Evolutionary conservation across 257 asterid genomes (phyloP).

Genomic region (Phtheirospermum japonicum): DNA sequence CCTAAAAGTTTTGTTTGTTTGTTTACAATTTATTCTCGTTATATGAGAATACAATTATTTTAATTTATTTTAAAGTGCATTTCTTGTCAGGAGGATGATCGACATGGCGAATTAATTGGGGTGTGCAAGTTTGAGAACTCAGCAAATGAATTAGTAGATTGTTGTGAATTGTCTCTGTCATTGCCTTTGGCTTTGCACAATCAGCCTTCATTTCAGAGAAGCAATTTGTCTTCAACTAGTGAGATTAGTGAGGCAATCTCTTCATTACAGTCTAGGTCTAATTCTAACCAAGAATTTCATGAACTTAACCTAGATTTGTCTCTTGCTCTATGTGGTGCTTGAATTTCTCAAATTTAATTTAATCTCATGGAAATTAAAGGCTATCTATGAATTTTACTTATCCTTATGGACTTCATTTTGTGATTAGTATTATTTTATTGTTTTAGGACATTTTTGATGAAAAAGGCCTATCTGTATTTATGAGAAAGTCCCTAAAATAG

Average conservation of each 20-base stretch:
- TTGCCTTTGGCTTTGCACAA: conserved; percentile 33
- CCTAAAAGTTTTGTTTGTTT: too few species aligned
- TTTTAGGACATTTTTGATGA: too few species aligned
- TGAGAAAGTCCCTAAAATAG: too few species aligned
- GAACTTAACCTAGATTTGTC: conserved; percentile 57
- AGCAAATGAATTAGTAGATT: conserved; percentile 29
- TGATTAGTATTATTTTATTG: too few species aligned
- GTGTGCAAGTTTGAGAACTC: conserved; percentile 22
- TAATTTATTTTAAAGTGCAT: background rate
- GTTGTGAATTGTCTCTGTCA: conserved; percentile 53
- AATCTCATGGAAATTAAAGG: too few species aligned
- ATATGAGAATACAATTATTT: too few species aligned
- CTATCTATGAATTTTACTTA: too few species aligned
- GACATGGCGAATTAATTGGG: background rate
- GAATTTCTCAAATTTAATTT: background rate
- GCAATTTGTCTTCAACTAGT: conserved; percentile 47
- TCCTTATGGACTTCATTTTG: too few species aligned
- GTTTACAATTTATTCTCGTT: too few species aligned
- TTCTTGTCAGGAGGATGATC: background rate
- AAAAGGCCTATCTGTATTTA: background rate
- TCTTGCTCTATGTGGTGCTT: conserved; percentile 45
- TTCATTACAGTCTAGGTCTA: conserved; percentile 31
- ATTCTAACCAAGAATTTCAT: conserved; percentile 26
- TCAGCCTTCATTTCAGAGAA: conserved; percentile 39
- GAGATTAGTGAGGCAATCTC: conserved; percentile 58